Base-by-base conservation (phyloP, 2,329 filamentous ascomycete species). In the Cadophora malorum region DNA sequence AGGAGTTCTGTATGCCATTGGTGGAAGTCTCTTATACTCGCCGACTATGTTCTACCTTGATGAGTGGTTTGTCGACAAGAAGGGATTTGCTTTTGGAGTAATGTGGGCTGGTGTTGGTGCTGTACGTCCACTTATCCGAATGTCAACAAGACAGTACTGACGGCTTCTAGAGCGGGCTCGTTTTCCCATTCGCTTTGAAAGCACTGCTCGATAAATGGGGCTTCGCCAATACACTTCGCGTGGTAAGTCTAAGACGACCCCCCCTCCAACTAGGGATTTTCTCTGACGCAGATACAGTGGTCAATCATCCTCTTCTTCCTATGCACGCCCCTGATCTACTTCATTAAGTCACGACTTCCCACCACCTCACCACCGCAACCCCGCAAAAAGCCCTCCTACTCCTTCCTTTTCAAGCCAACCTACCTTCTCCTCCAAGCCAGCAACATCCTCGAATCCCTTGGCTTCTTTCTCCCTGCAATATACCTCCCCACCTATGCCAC, bases 271-370 rank as follows among this genome's bases (percentile, higher is more conserved):
- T 45, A 2, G 41, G 41, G 16, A 45, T 7, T 19, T 35, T 33
- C 41, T 21, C 59, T 62, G 45, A 62, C 25, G 10, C 47, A 19
- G 19, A 4, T 38, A 4, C n/a, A 63, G 61, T 78, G 69, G 70
- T 67, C 5, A 72, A 69, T 25, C 28, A 72, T 75, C 23, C 70
- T 74, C n/a, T 41, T 71, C 41, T 71, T 69, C 38, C 49, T 70
- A 50, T 74, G 50, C 75, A 76, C 59, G 28, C 87, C 88, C 1
- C 80, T 88, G n/a, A 82, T 86, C 6, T 83, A 81, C 63, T 86
- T 86, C 70, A 82, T 90, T 74, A 86, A 85, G 69, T 83, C 85
- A 1, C 83, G 88, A 1, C 75, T 88, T 31, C 82, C 86, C 1
- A n/a, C 19, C 0, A 55, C 45, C 75, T 60, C 60, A 0, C 1